A percentile compares a stretch with the other conserved stretches of the same genome.
phyloP scores from a whole-genome alignment of 495 filamentous ascomycete genomes.

The Aspergillus haitiensis region DNA sequence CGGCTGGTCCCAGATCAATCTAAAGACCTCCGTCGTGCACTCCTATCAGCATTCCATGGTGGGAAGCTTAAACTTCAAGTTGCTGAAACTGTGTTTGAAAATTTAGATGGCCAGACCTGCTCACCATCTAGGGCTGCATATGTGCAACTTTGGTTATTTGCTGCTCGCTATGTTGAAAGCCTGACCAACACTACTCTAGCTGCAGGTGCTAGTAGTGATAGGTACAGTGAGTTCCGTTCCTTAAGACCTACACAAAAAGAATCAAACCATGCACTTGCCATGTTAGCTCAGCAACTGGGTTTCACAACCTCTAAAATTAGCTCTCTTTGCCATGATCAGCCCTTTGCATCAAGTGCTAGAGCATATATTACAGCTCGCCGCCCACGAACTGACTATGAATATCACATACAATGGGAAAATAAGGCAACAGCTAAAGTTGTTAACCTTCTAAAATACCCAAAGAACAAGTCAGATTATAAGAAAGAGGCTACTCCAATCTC shows the following conservation, averaged over 20 bases:
- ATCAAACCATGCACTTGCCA: neutral
- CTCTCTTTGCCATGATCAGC: neutral
- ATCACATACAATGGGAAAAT: neutral
- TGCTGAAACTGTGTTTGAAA: neutral
- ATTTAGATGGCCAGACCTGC: neutral
- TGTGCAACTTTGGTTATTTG: slow-evolving; percentile 1
- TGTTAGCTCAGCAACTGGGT: neutral
- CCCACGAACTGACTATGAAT: neutral
- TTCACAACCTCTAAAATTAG: neutral
- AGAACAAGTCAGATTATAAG: too few relatives aligned
- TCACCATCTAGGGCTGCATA: neutral
- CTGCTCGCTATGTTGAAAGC: neutral
- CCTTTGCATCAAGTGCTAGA: neutral
- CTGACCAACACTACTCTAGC: neutral
- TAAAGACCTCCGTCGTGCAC: neutral
- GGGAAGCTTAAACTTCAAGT: neutral
- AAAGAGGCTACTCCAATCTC: too few relatives aligned
- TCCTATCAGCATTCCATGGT: neutral
- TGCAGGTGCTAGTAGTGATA: neutral
- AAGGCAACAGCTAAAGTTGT: neutral
- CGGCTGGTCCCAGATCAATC: neutral
- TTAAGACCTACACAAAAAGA: neutral
- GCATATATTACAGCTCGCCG: neutral
- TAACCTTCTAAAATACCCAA: too few relatives aligned
- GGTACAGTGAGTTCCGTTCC: neutral